Conservation (phyloP, 805 yeast species). For the Starmerella sirachaensis region DNA sequence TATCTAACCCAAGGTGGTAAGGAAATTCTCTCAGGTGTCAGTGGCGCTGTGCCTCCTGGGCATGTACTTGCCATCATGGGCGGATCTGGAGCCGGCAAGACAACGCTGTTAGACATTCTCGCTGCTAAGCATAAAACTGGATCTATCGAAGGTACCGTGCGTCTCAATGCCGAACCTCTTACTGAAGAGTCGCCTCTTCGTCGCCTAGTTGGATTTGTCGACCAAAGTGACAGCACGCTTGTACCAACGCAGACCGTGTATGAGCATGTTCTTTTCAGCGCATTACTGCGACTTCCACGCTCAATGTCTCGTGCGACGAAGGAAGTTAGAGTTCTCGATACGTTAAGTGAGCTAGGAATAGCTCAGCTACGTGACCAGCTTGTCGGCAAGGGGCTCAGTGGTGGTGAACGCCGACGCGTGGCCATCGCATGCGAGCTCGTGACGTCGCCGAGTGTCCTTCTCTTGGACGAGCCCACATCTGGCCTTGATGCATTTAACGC, state of each 20-base stretch:
- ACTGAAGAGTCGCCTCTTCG: constrained; percentile 25
- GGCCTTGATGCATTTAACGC: constrained; percentile 94
- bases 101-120: constrained; percentile 80
- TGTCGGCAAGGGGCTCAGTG: constrained; percentile 88
- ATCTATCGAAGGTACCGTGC: constrained; percentile 47
- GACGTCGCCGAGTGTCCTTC: constrained; percentile 71
- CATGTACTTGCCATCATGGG: constrained; percentile 95
- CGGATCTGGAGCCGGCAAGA: constrained; percentile 97
- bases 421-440: constrained; percentile 90
- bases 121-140: constrained; percentile 86
- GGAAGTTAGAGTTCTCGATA: constrained; percentile 68
- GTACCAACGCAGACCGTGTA: constrained; percentile 90
- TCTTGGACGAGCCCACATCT: constrained; percentile 87
- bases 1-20: constrained; percentile 42
- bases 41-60: constrained; percentile 74
- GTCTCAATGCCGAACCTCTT: constrained; percentile 51
- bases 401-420: constrained; percentile 85
- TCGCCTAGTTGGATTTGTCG: constrained; percentile 81
- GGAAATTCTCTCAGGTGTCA: constrained; percentile 47
- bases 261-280: constrained; percentile 89
- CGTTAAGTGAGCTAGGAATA: constrained; percentile 74
- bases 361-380: constrained; percentile 69
- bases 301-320: constrained; percentile 64
- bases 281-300: constrained; percentile 74
- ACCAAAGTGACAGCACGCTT: constrained; percentile 74